Percentiles rank a stretch among this genome's conserved stretches.
These are phyloP conservation scores for Cordyceps militaris DNA, from an alignment of 2,329 filamentous ascomycete species.

Conservation along the genomic window DNA sequence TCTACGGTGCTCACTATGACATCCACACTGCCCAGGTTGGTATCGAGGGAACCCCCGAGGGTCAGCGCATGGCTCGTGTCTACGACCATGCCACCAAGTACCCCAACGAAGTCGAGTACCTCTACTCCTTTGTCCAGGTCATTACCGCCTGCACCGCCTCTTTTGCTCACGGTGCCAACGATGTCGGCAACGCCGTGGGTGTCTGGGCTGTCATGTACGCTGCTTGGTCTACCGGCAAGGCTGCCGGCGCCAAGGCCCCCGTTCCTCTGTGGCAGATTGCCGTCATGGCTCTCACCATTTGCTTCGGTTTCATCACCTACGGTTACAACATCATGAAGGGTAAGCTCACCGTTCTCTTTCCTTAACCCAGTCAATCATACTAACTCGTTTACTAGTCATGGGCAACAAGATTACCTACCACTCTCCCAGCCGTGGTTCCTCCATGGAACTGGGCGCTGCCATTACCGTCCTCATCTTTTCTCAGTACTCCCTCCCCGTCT, in stretches of 20 bases:
- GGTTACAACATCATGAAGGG: constrained; percentile 82
- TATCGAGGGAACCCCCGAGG: constrained; percentile 64
- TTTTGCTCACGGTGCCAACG: constrained; percentile 71
- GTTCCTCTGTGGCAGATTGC: constrained; percentile 73
- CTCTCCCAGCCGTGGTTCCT: constrained; percentile 49
- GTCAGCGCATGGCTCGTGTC: constrained; percentile 61
- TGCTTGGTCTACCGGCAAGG: constrained; percentile 57
- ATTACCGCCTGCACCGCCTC: constrained; percentile 65
- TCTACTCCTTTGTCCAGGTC: constrained; percentile 60
- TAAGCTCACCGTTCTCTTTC: constrained; percentile 27
- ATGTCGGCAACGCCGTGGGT: constrained; percentile 65
- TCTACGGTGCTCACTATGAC: constrained; percentile 76
- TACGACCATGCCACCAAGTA: constrained; percentile 60
- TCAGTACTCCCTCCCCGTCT: constrained; percentile 67
- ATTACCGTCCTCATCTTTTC: constrained; percentile 72
- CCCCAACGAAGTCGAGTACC: constrained; percentile 62
- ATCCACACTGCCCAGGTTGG: constrained; percentile 71
- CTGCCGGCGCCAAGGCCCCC: constrained; percentile 52
- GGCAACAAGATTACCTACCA: constrained; percentile 75
- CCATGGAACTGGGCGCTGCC: constrained; percentile 75
- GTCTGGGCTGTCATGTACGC: constrained; percentile 65
- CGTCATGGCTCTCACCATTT: constrained; percentile 57
- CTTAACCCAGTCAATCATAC: constrained; percentile 16
- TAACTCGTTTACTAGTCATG: constrained; percentile 50
- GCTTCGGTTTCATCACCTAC: constrained; percentile 62